A percentile compares a stretch with the other conserved stretches of the same genome.
These are phyloP conservation scores for Magnolia officinalis DNA, from an alignment of 164 flowering plant species.

Conservation along the genomic window DNA sequence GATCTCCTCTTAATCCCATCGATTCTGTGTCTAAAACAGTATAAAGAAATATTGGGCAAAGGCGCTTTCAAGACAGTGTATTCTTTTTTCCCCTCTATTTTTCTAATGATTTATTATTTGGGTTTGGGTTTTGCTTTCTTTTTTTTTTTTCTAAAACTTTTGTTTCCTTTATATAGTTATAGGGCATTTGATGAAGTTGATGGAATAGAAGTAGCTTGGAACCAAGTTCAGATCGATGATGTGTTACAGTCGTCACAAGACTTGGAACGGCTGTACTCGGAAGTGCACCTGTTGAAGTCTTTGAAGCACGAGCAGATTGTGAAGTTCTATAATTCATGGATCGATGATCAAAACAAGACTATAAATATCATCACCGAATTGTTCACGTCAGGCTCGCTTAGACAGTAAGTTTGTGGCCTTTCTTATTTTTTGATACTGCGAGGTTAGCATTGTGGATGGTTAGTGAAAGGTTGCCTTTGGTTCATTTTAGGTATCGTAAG, in stretches of 20 bases:
- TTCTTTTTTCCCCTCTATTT: constrained; percentile 11
- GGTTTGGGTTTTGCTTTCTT: too few species aligned
- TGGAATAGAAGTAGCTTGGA: constrained; percentile 80
- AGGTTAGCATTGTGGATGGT: constrained; percentile 2
- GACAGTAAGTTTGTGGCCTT: constrained; percentile 42
- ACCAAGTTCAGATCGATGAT: constrained; percentile 51
- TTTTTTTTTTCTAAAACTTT: neutral
- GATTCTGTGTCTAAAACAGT: constrained; percentile 33
- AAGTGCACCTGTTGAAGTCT: constrained; percentile 56
- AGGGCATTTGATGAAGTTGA: constrained; percentile 64
- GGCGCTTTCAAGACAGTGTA: constrained; percentile 71
- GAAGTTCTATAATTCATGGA: constrained; percentile 62
- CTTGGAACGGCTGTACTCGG: constrained; percentile 51
- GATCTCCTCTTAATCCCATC: neutral
- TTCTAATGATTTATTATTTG: neutral
- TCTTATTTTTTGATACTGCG: constrained; percentile 2
- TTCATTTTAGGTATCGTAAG: constrained; percentile 43
- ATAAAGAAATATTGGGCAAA: constrained; percentile 50
- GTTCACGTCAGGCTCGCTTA: constrained; percentile 68
- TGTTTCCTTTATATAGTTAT: constrained; percentile 31
- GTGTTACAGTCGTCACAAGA: constrained; percentile 53
- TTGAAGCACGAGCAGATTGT: constrained; percentile 58
- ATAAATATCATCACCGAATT: constrained; percentile 66
- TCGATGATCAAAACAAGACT: constrained; percentile 55
- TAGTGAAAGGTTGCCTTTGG: constrained; percentile 3